Base-by-base conservation (phyloP, 805 yeast species). In the Candida corydali region DNA sequence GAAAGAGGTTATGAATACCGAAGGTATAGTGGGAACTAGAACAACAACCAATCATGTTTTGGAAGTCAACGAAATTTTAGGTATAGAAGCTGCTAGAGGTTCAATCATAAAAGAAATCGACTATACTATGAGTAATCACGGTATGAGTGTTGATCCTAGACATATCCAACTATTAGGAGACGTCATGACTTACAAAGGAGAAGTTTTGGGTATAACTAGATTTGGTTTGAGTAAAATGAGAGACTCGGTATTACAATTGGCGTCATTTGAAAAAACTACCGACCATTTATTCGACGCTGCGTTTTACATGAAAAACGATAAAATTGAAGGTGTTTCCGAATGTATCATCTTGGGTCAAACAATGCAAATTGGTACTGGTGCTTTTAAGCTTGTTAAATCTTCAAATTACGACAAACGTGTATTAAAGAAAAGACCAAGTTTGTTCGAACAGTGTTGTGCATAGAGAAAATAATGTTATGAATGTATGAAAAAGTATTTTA, bases 71-170 rank as follows among this genome's bases (percentile, higher is more conserved):
- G 78, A 78, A 45, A 97, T 91, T 4, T 69, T 93, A 43, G 99
- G 99, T 53, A 94, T 93, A 46, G 99, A 93, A 61, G 99, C 99
- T 2, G 98, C 98, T 1, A 76, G 99, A 59, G 68, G 87, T 0
- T 82, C 95, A 49, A 93, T 93, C 57, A 84, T 93, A 56, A 80
- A 80, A 45, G 99, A 93, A 68, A 93, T 93, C 61, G 95, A 86
- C 56, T 88, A 88, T 57, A 93, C 98, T 38, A 93, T 93, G 99
- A 81, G 95, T 57, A 87, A 88, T 63, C 98, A 93, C 70, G 99
- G 99, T 64, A 93, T 93, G 98, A 86, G 95, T 59, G 97, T 93
- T 34, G 99, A 93, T 72, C 98, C 98, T 43, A 95, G 99, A 72
- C 99, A 93, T 61, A 89, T 94, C 59, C 98, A 93, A 67, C 70